phyloP scores from a whole-genome alignment of 805 yeast species.

The Lipomyces kockii region DNA sequence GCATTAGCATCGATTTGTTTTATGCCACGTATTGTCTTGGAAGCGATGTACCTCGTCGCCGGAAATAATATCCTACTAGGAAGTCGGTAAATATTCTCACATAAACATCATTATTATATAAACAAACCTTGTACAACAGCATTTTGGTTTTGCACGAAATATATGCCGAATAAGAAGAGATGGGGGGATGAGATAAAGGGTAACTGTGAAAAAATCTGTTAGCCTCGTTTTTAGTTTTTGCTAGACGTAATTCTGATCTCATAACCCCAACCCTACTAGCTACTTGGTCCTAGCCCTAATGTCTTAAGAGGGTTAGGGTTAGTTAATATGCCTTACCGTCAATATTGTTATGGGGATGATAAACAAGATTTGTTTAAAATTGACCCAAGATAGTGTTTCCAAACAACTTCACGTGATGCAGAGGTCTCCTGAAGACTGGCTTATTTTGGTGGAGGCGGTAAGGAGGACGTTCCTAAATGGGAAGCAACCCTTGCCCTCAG shows the following conservation, averaged over 20 bases:
- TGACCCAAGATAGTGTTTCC: too few species aligned
- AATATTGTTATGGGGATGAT: neutral
- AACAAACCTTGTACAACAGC: slow-evolving; percentile 46
- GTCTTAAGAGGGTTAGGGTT: neutral
- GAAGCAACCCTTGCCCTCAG: too few species aligned
- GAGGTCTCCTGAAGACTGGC: too few species aligned
- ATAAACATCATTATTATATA: neutral
- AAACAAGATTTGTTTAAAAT: too few species aligned
- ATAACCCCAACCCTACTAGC: neutral
- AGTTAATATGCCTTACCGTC: too few species aligned
- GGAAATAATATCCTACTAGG: slow-evolving; percentile 73
- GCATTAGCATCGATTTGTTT: neutral
- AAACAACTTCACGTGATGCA: too few species aligned
- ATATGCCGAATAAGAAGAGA: neutral
- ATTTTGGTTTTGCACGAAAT: slow-evolving; percentile 35
- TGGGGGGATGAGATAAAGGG: neutral
- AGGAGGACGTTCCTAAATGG: too few species aligned
- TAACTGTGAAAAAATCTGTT: neutral
- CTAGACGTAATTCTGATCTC: neutral
- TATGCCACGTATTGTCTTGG: neutral
- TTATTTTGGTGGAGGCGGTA: too few species aligned
- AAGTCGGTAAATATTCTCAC: neutral
- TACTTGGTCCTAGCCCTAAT: neutral
- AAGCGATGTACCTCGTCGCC: slow-evolving; percentile 64
- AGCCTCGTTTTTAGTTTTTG: neutral